phyloP scores from a whole-genome alignment of 805 yeast genomes.

The Soucietia sequanensis region DNA sequence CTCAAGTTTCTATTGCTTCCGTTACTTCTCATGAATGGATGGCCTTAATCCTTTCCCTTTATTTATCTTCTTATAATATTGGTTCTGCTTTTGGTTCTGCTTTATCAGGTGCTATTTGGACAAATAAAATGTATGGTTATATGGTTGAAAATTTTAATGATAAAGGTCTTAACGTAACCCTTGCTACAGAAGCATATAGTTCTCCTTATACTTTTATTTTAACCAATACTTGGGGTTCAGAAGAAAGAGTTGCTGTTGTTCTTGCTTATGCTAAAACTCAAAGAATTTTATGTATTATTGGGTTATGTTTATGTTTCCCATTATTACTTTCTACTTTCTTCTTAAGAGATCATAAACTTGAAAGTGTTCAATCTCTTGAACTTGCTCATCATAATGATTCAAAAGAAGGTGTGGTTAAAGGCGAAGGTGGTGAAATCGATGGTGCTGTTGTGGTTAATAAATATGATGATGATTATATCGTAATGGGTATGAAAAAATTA shows the following conservation, averaged over 20 bases:
- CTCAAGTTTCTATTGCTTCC: slow-evolving; percentile 60
- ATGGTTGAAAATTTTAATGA: slow-evolving; percentile 28
- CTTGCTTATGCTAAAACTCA: slow-evolving; percentile 57
- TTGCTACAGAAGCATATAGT: slow-evolving; percentile 48
- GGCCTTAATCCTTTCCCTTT: slow-evolving; percentile 60
- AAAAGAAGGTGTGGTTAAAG: slow-evolving; percentile 11
- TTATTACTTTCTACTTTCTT: slow-evolving; percentile 39
- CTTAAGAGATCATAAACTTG: slow-evolving; percentile 48
- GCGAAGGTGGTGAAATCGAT: slow-evolving; percentile 11
- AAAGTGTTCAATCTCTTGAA: slow-evolving; percentile 11
- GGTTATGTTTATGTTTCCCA: slow-evolving; percentile 16
- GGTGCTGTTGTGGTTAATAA: slow-evolving; percentile 18
- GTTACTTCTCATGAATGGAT: slow-evolving; percentile 60
- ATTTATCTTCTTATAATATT: slow-evolving; percentile 55
- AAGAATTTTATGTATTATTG: slow-evolving; percentile 51
- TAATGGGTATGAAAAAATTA: slow-evolving; percentile 10
- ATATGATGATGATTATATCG: slow-evolving; percentile 21
- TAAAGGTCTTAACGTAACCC: slow-evolving; percentile 23
- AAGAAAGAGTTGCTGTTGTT: slow-evolving; percentile 55
- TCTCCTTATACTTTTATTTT: slow-evolving; percentile 49
- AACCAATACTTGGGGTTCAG: slow-evolving; percentile 55
- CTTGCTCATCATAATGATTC: slow-evolving; percentile 4
- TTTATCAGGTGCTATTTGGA: slow-evolving; percentile 72
- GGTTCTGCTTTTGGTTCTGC: slow-evolving; percentile 65
- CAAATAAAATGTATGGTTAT: slow-evolving; percentile 51